phyloP scores from a whole-genome alignment of 2,329 filamentous ascomycete species.

The Onygena corvina region DNA sequence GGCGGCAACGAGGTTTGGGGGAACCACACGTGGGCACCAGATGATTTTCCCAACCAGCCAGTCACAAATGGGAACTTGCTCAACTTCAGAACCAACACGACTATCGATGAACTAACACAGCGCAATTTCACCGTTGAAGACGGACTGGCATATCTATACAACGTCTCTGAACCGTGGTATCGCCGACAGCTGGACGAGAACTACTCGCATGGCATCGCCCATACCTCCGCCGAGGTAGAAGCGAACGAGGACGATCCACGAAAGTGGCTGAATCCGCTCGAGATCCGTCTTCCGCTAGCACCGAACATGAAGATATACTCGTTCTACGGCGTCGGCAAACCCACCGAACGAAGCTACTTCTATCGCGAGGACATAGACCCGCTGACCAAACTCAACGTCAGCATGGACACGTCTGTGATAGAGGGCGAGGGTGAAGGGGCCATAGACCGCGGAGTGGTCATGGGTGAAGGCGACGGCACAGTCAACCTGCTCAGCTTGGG shows the following conservation, averaged over 20 bases:
- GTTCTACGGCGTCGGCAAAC: slow-evolving; percentile 90
- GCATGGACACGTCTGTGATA: slow-evolving; percentile 42
- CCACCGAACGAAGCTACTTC: slow-evolving; percentile 84
- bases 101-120: slow-evolving; percentile 39
- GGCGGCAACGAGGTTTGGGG: slow-evolving; percentile 95
- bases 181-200: slow-evolving; percentile 55
- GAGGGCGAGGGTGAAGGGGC: slow-evolving; percentile 24
- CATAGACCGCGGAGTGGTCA: slow-evolving; percentile 76
- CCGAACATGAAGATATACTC: slow-evolving; percentile 91
- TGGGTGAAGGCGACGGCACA: slow-evolving; percentile 92
- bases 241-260: slow-evolving; percentile 60
- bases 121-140: slow-evolving; percentile 69
- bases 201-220: slow-evolving; percentile 83
- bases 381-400: slow-evolving; percentile 44
- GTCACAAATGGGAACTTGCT: slow-evolving; percentile 68
- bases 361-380: slow-evolving; percentile 62
- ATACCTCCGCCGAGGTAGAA: slow-evolving; percentile 67
- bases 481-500: slow-evolving; percentile 84
- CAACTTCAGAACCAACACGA: slow-evolving; percentile 53
- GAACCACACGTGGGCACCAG: slow-evolving; percentile 72
- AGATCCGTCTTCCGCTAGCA: slow-evolving; percentile 73
- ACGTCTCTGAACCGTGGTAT: slow-evolving; percentile 78
- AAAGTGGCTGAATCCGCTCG: slow-evolving; percentile 96
- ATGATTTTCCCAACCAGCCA: slow-evolving; percentile 63
- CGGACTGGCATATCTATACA: slow-evolving; percentile 65